These are phyloP conservation scores for Citrus maxima DNA, from an alignment of 345 rosid genomes.

Conservation along the genomic window DNA sequence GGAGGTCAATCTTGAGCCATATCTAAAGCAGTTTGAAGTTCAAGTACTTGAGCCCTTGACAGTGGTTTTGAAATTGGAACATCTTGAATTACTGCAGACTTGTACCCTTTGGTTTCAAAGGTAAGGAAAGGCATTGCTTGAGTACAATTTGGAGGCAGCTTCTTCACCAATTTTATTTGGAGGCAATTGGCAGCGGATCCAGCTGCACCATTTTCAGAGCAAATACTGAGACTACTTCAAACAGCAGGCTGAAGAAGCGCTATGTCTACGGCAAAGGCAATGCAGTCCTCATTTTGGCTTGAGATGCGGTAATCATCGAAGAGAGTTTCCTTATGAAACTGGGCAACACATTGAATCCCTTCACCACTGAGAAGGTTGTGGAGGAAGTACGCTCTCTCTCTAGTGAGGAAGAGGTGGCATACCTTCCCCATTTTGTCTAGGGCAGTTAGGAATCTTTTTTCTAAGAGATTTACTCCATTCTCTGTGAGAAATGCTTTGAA, in stretches of 20 bases:
- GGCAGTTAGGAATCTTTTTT: too few relatives aligned
- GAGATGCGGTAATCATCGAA: conserved; percentile 85
- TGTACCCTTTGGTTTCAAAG: conserved; percentile 89
- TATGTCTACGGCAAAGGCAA: conserved; percentile 71
- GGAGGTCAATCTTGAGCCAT: conserved; percentile 66
- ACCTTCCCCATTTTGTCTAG: too few relatives aligned
- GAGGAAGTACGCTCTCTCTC: too few relatives aligned
- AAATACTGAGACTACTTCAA: conserved; percentile 79
- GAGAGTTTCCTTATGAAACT: conserved; percentile 75
- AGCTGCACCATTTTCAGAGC: conserved; percentile 55
- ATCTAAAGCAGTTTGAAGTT: conserved; percentile 78
- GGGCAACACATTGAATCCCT: conserved; percentile 86
- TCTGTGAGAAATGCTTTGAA: too few relatives aligned
- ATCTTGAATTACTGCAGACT: conserved; percentile 91
- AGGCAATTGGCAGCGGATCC: conserved; percentile 55
- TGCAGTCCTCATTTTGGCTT: conserved; percentile 87
- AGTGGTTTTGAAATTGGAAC: conserved; percentile 87
- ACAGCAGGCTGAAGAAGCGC: conserved; percentile 84
- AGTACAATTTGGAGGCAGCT: conserved; percentile 75
- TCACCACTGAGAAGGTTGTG: conserved; percentile 83
- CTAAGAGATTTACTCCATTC: too few relatives aligned
- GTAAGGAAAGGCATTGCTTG: conserved; percentile 82
- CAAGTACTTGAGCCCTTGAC: conserved; percentile 66
- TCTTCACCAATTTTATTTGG: conserved; percentile 90
- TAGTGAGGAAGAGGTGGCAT: too few relatives aligned